Percentiles rank a stretch among this genome's conserved stretches.
Evolutionary conservation across 495 filamentous ascomycete genomes (phyloP).

Genomic region (Extremus antarcticus): DNA sequence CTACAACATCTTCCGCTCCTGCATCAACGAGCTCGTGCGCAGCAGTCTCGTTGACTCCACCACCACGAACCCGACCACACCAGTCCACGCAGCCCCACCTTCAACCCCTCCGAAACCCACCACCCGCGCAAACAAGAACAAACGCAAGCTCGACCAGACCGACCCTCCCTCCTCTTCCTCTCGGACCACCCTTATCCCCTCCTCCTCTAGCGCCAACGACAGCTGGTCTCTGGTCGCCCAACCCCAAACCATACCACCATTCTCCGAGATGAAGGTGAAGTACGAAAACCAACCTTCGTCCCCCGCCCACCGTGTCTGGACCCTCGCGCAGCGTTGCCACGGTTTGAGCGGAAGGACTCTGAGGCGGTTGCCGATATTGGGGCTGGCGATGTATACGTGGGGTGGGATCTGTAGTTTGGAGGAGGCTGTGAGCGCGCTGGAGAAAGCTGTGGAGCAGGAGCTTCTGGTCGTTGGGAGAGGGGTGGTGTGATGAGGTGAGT

Average conservation of each 20-base stretch:
- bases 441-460: conserved; percentile 21
- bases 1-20: conserved; percentile 43
- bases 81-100: neutral
- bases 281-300: conserved; percentile 75
- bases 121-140: neutral
- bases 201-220: conserved; percentile 78
- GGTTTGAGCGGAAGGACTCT: conserved; percentile 30
- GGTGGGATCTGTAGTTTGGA: conserved; percentile 20
- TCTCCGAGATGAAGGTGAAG: conserved; percentile 60
- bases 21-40: conserved; percentile 39
- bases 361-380: conserved; percentile 28
- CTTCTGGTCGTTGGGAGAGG: conserved; percentile 47
- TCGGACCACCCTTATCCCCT: conserved; percentile 54
- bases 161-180: conserved; percentile 62
- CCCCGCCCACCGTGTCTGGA: conserved; percentile 5
- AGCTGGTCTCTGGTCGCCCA: conserved; percentile 71
- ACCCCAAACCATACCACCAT: conserved; percentile 40
- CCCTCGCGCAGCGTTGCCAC: conserved; percentile 9
- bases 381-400: conserved; percentile 27
- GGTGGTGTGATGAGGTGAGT: conserved; percentile 35
- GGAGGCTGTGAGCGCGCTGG: conserved; percentile 23
- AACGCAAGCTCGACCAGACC: conserved; percentile 27
- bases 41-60: conserved; percentile 12
- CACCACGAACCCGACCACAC: neutral
- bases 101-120: neutral